Percentiles rank a stretch among this genome's conserved stretches.
These are phyloP conservation scores for Orbilia brochopaga DNA, from an alignment of 2,329 filamentous ascomycete species.

Conservation along the genomic window DNA sequence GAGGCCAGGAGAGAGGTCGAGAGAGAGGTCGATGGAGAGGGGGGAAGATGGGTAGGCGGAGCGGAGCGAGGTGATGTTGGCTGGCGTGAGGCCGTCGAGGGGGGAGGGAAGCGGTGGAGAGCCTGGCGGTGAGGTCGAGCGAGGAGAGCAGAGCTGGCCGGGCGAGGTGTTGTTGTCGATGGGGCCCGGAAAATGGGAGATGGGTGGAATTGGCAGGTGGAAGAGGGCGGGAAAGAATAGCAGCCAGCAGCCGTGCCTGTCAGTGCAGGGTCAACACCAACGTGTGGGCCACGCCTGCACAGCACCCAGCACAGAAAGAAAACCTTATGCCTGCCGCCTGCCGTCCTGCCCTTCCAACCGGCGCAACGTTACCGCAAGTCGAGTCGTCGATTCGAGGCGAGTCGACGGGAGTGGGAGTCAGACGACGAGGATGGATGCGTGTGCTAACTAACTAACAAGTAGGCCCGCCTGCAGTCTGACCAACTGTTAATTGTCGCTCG, in stretches of 20 bases:
- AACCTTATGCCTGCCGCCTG: neutral
- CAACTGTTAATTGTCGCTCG: slow-evolving; percentile 7
- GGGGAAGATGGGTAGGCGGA: slow-evolving; percentile 4
- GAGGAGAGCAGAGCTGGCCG: neutral
- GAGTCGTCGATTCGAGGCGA: slow-evolving; percentile 2
- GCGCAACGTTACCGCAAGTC: slow-evolving; percentile 20
- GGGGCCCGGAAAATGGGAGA: slow-evolving; percentile 3
- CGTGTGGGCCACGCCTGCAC: slow-evolving; percentile 19
- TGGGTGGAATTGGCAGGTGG: slow-evolving; percentile 38
- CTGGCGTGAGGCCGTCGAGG: slow-evolving; percentile 4
- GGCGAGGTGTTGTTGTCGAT: slow-evolving; percentile 34
- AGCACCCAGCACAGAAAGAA: slow-evolving; percentile 5
- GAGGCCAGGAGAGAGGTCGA: slow-evolving; percentile 3
- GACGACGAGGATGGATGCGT: too few species aligned
- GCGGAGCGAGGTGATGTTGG: slow-evolving; percentile 12
- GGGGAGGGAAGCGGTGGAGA: slow-evolving; percentile 1
- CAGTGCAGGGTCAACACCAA: slow-evolving; percentile 43
- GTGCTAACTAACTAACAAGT: neutral
- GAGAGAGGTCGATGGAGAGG: neutral
- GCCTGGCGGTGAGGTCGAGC: neutral
- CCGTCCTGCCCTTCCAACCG: slow-evolving; percentile 8
- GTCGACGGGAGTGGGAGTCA: too few species aligned
- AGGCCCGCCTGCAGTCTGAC: neutral
- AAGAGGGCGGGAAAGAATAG: slow-evolving; percentile 49
- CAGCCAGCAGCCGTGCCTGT: slow-evolving; percentile 21